Evolutionary conservation across 2,329 filamentous ascomycete species (phyloP), one percentile per base, ranked within the genome.

Genomic region (Emericellopsis cladophorae): DNA sequence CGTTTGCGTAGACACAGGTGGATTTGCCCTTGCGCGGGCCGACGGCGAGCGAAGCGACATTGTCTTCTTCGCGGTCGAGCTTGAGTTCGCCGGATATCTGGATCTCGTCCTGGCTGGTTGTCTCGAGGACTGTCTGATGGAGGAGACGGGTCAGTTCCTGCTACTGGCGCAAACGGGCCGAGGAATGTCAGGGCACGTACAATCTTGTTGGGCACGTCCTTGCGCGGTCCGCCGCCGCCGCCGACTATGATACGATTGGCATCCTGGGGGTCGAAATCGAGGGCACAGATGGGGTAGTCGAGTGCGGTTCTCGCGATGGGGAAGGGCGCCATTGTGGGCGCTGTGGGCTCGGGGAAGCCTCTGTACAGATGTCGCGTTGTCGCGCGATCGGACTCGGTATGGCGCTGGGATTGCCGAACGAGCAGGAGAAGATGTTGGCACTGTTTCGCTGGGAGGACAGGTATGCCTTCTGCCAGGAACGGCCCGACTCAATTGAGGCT

Each of bases 151-250:
- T 51, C 32, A 51, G 31, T 23, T 16, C 18, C n/a, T 40, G 35
- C 37, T 31, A 32, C 36, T 18, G 26, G 26, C 11, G 23, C 35
- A 9, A 7, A 34, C n/a, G 33, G 26, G 40, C 23, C 15, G 14
- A 36, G 14, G 15, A 15, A 5, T 15, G 10, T 12, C 26, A 36
- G 31, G 23, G 10, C 22, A 66, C 79, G 55, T 63, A 84, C 84
- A 54, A 95, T 87, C 61, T 87, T 87, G 67, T 95, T 95, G 42
- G 80, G 79, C 18, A 95, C 84, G 36, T 87, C 88, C 48, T 78
- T 76, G 38, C 84, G 79, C 48, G 85, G 79, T 39, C 90, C 90
- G 48, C 90, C 90, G 46, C 90, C 90, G 40, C 90, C 90, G 45
- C 82, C 87, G 31, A 95, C 84, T 8, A 95, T 66, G 21, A 95